These are phyloP conservation scores for Daphne laureola DNA, from an alignment of 441 rosid genomes.

Conservation along the genomic window DNA sequence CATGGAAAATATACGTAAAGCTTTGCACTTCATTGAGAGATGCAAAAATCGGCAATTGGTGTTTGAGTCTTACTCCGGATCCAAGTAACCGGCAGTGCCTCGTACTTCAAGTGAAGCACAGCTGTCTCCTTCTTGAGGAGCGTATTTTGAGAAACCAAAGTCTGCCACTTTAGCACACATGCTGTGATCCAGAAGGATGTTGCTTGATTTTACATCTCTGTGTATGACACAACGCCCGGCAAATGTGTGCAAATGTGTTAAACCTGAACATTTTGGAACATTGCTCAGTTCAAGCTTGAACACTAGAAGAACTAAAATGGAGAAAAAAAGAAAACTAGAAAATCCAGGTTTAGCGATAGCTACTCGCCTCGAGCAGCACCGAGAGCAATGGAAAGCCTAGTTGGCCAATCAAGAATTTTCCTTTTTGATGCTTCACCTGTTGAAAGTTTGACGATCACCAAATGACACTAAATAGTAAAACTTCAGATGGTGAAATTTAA, in stretches of 20 bases:
- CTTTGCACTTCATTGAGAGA: neutral
- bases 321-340: neutral
- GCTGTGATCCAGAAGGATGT: conserved; percentile 66
- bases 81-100: conserved; percentile 79
- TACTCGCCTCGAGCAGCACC: conserved; percentile 71
- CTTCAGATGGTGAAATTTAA: neutral
- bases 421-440: conserved; percentile 68
- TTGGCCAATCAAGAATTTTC: conserved; percentile 69
- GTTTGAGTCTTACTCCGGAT: conserved; percentile 49
- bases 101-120: conserved; percentile 70
- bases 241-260: conserved; percentile 55
- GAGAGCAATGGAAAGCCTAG: conserved; percentile 67
- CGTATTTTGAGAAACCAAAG: conserved; percentile 74
- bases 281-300: conserved; percentile 4
- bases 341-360: neutral
- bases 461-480: conserved; percentile 5
- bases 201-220: conserved; percentile 78
- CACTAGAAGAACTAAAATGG: neutral
- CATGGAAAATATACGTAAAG: neutral
- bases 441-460: conserved; percentile 10
- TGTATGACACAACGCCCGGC: conserved; percentile 51
- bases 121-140: conserved; percentile 75
- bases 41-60: neutral
- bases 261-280: conserved; percentile 31
- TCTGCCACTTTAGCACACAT: conserved; percentile 74